These are phyloP conservation scores for Psilocybe cubensis DNA, from an alignment of 768 basidiomycete species.

Conservation along the genomic window DNA sequence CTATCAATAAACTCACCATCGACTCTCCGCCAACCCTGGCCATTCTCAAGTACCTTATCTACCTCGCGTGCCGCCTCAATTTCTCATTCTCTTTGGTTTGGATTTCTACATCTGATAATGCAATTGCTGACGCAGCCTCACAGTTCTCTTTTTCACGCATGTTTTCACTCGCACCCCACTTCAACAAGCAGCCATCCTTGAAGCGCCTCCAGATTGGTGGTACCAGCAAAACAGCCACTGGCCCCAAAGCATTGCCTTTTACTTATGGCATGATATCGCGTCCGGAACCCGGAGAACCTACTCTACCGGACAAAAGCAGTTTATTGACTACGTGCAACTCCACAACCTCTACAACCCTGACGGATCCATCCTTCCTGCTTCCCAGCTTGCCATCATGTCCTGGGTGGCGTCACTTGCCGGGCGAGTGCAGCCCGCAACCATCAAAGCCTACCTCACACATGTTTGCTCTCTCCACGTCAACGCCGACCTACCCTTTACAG, in stretches of 20 bases:
- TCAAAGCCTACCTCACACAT: constrained; percentile 27
- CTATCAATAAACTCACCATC: constrained; percentile 4
- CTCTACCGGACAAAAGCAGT: constrained; percentile 24
- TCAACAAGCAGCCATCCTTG: not conserved
- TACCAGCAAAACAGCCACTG: not conserved
- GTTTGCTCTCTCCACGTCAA: constrained; percentile 29
- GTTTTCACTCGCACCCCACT: not conserved
- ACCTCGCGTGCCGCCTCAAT: constrained; percentile 14
- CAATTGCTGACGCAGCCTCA: constrained; percentile 28
- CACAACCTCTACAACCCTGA: constrained; percentile 15
- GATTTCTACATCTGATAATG: constrained; percentile 22
- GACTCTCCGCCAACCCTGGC: constrained; percentile 5
- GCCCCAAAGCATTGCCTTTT: constrained; percentile 19
- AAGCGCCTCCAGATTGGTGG: not conserved
- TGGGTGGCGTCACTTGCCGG: constrained; percentile 22
- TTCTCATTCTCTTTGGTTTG: constrained; percentile 26
- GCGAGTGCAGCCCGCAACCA: constrained; percentile 23
- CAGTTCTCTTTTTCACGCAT: constrained; percentile 12
- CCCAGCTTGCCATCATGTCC: constrained; percentile 20
- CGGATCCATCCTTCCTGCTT: constrained; percentile 15
- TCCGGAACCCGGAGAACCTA: constrained; percentile 28
- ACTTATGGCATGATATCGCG: constrained; percentile 35
- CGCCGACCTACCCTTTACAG: constrained; percentile 18
- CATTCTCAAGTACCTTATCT: constrained; percentile 8
- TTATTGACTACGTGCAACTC: constrained; percentile 22